Evolutionary conservation across 768 basidiomycete species (phyloP), one percentile per base, ranked within the genome.

Genomic region (Arthromyces matolae): DNA sequence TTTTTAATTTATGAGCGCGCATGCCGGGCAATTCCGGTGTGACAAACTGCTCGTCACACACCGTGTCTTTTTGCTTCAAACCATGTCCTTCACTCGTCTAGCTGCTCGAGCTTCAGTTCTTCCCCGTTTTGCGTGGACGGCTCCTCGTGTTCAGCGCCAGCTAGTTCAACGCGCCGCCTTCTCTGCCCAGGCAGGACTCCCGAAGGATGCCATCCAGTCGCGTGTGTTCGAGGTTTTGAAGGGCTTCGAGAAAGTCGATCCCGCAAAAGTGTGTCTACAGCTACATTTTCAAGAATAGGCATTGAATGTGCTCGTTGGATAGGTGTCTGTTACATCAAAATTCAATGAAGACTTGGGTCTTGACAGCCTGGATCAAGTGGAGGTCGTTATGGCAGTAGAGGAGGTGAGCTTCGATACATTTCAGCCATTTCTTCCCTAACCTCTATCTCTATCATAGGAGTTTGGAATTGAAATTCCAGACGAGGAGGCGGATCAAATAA

Each of bases 301-400:
- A 5, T 14, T 42, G 32, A 36, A 40, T n/a, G 27, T 8, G 38
- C 12, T 4, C 25, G 8, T 24, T 29, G 18, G n/a, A 12, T 40
- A 69, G 68, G 55, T 38, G 50, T 61, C 51, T 5, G 45, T 22
- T 50, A 58, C 47, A 58, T 66, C 39, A 56, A 76, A 80, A 9
- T 93, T 96, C 67, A 69, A 81, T 42, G 75, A 81, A 37, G 91
- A 96, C 75, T 78, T 96, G 42, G 92, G 90, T 24, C 78, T 96
- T 25, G 96, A 99, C 70, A 97, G 93, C 60, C 73, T 99, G 64
- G 96, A 99, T 66, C 81, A 93, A 16, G 94, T 99, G 16, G 96
- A 99, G 68, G 93, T 97, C 22, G 90, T 98, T 59, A 96, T 99
- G 93, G 93, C 95, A 32, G 86, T 99, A 57, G 96, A 99, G 72